Conservation (phyloP, 1,139 yeast genomes). For the Candida neerlandica region DNA sequence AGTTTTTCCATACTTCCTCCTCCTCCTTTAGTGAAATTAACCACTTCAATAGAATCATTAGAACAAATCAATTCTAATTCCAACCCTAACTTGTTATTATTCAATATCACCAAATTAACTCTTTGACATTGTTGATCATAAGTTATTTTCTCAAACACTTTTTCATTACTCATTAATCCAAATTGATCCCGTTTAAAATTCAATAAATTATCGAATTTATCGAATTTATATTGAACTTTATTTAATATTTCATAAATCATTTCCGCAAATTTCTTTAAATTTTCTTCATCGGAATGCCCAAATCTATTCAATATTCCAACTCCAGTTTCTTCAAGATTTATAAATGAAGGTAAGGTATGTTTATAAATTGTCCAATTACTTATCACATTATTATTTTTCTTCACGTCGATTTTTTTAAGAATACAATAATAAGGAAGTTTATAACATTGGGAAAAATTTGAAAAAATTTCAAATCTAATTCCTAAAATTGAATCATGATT, state of each 20-base stretch:
- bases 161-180: conserved; percentile 10
- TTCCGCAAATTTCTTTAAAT: conserved; percentile 8
- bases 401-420: conserved; percentile 22
- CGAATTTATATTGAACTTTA: conserved; percentile 38
- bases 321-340: conserved; percentile 22
- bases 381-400: background rate
- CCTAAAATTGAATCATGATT: conserved; percentile 32
- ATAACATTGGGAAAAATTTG: conserved; percentile 23
- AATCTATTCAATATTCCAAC: conserved; percentile 1
- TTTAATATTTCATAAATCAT: conserved; percentile 8
- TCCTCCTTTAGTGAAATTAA: conserved; percentile 11
- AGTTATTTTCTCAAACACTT: conserved; percentile 18
- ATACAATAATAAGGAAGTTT: conserved; percentile 43
- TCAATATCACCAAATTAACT: conserved; percentile 16
- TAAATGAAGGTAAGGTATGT: conserved; percentile 39
- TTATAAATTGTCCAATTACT: conserved; percentile 37
- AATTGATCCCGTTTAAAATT: conserved; percentile 16
- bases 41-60: conserved; percentile 19
- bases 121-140: conserved; percentile 31
- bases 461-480: conserved; percentile 38
- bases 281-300: background rate
- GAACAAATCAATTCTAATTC: conserved; percentile 25
- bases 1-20: conserved; percentile 3
- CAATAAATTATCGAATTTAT: conserved; percentile 26
- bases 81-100: conserved; percentile 1